phyloP scores from a whole-genome alignment of 2,329 filamentous ascomycete species.

The Verticillium zaregamsianum region DNA sequence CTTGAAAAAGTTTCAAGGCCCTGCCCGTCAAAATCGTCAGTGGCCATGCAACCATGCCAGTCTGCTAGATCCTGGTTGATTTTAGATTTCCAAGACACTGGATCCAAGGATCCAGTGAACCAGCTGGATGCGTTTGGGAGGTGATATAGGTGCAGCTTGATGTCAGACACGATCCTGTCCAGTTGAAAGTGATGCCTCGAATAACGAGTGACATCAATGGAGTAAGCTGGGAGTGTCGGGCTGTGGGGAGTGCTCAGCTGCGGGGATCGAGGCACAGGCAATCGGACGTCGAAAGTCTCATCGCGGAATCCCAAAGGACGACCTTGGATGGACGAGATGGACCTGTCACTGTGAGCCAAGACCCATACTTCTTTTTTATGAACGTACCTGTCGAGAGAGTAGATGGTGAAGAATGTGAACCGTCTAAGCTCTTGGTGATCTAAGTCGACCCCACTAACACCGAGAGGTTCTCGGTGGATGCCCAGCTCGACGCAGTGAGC shows the following conservation, averaged over 20 bases:
- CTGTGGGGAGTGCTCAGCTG: not conserved
- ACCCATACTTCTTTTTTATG: slow-evolving; percentile 12
- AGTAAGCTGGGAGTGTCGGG: not conserved
- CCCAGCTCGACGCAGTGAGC: slow-evolving; percentile 32
- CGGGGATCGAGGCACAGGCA: slow-evolving; percentile 8
- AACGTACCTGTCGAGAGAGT: slow-evolving; percentile 22
- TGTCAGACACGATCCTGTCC: slow-evolving; percentile 17
- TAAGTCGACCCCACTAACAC: slow-evolving; percentile 1
- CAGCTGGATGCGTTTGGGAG: slow-evolving; percentile 13
- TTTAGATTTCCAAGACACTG: slow-evolving; percentile 5
- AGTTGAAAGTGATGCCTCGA: slow-evolving; percentile 22
- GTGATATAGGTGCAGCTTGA: slow-evolving; percentile 19
- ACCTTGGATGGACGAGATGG: slow-evolving; percentile 31
- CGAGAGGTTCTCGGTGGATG: slow-evolving; percentile 26
- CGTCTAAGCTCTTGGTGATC: slow-evolving; percentile 13
- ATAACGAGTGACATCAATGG: slow-evolving; percentile 11
- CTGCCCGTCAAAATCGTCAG: not conserved
- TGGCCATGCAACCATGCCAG: slow-evolving; percentile 10
- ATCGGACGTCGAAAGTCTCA: slow-evolving; percentile 28
- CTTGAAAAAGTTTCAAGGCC: slow-evolving; percentile 10
- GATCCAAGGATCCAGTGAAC: slow-evolving; percentile 9
- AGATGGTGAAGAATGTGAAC: slow-evolving; percentile 29
- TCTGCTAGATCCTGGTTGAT: slow-evolving; percentile 9
- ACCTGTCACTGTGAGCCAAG: slow-evolving; percentile 14
- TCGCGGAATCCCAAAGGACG: slow-evolving; percentile 31